Evolutionary conservation across 1,139 yeast genomes (phyloP), one percentile per base, ranked within the genome.

Genomic region (Protomyces lactucae-debilis): DNA sequence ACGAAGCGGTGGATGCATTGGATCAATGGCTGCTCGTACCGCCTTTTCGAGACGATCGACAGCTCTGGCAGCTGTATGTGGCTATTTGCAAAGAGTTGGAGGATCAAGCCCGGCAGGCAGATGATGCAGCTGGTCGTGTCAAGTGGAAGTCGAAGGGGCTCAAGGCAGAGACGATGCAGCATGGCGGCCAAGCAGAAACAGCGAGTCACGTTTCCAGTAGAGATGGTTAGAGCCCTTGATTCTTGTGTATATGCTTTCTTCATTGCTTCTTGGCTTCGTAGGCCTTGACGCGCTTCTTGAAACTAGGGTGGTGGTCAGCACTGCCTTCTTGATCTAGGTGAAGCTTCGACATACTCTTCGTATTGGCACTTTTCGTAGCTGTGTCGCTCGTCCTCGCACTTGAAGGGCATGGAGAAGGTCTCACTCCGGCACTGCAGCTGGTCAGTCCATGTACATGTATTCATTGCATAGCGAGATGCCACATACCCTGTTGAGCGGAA

Each of bases 401-500:
- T 85, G 86, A 86, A 84, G 37, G 87, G 87, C 73, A 83, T 68
- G 70, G 76, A 83, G 72, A 78, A 76, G 16, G 81, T 80, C 69
- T 83, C 85, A 64, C 78, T 76, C 67, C 87, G 81, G 73, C 87
- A 84, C 64, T 60, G 25, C n/a, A 8, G 55, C 43, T 18, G 12
- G 18, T 25, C 39, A 18, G 35, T n/a, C 8, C 18, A 35, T 32
- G 21, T 32, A 39, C 32, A 28, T 28, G 2, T 6, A 1, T 28
- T 28, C 32, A 16, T n/a, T 12, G 12, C 28, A 4, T 10, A 12
- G 14, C 56, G 9, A 2, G 10, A 25, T n/a, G 25, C 6, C n/a
- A 8, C 60, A 18, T 32, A 55, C 60, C 71, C 81, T 81, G 74
- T 82, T 82, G 65, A 84, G 75, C 23, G 95, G 86, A 32, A 84